These are phyloP conservation scores for Ophiostoma angusticollis DNA, from an alignment of 2,329 filamentous ascomycete genomes.

Conservation along the genomic window DNA sequence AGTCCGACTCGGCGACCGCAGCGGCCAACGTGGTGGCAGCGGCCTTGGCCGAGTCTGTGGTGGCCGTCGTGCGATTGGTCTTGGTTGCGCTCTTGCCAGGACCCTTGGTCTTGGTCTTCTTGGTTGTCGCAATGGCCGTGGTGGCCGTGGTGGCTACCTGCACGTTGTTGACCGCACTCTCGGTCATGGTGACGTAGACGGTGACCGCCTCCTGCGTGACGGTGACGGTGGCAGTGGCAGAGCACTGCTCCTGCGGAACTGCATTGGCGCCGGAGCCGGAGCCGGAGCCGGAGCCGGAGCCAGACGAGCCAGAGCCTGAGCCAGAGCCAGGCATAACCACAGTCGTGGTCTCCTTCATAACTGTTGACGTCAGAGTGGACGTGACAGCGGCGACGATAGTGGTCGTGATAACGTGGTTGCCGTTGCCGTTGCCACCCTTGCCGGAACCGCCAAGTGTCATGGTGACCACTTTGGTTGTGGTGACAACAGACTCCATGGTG, in stretches of 20 bases:
- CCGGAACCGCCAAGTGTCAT: constrained; percentile 16
- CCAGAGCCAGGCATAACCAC: constrained; percentile 5
- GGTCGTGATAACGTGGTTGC: constrained; percentile 16
- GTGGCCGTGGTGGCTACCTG: not conserved
- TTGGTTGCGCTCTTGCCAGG: not conserved
- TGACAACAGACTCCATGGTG: constrained; percentile 11
- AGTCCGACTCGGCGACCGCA: constrained; percentile 6
- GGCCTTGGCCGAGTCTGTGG: constrained; percentile 1
- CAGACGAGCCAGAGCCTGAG: constrained; percentile 4
- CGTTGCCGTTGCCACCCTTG: constrained; percentile 7
- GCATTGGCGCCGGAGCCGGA: not conserved
- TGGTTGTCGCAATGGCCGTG: not conserved
- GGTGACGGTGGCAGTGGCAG: constrained; percentile 4
- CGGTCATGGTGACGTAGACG: constrained; percentile 7
- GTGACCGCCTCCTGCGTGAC: constrained; percentile 9
- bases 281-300: not conserved
- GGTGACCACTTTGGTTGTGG: constrained; percentile 15
- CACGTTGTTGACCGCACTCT: not conserved
- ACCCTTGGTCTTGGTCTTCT: not conserved
- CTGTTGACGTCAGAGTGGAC: constrained; percentile 16
- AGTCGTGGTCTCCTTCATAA: constrained; percentile 3
- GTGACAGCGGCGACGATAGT: constrained; percentile 15
- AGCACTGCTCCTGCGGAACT: constrained; percentile 2
- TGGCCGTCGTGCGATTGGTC: constrained; percentile 1
- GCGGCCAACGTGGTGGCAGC: constrained; percentile 1